phyloP scores from a whole-genome alignment of 106 monocot species.

The Narthecium ossifragum region DNA sequence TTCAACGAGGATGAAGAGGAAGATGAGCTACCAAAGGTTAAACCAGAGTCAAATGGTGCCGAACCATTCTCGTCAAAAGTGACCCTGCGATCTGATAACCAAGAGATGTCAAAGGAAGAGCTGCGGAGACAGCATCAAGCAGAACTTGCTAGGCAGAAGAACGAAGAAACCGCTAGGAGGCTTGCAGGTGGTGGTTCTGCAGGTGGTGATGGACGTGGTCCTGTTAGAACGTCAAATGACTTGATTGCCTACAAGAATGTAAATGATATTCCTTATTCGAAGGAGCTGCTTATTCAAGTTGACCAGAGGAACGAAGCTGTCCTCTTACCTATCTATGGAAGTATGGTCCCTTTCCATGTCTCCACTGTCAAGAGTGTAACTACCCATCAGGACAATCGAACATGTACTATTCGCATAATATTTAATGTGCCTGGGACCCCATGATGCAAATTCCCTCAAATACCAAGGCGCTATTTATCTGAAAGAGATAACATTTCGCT shows the following conservation, averaged over 20 bases:
- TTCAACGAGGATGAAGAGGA: constrained; percentile 76
- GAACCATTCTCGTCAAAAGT: constrained; percentile 48
- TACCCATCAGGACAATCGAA: constrained; percentile 80
- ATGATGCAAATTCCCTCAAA: constrained; percentile 66
- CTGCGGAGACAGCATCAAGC: constrained; percentile 83
- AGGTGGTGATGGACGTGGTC: constrained; percentile 43
- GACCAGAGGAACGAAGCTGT: constrained; percentile 88
- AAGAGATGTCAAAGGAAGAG: constrained; percentile 95
- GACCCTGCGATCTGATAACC: constrained; percentile 75
- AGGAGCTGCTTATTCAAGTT: constrained; percentile 66
- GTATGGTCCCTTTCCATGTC: constrained; percentile 86
- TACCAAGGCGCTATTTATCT: constrained; percentile 69
- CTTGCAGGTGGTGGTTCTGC: constrained; percentile 61
- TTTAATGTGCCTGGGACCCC: constrained; percentile 90
- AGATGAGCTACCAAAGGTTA: constrained; percentile 19
- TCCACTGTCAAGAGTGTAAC: constrained; percentile 89
- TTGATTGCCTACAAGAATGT: constrained; percentile 78
- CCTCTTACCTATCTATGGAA: constrained; percentile 81
- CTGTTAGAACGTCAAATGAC: constrained; percentile 47
- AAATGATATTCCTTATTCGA: constrained; percentile 60
- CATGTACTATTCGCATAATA: constrained; percentile 77
- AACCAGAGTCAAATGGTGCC: constrained; percentile 11
- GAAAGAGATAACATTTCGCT: constrained; percentile 83
- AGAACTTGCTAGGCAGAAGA: constrained; percentile 89
- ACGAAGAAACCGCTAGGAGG: constrained; percentile 72